Evolutionary conservation across 768 basidiomycete genomes (phyloP).

Genomic region (Auriscalpium microsporum): DNA sequence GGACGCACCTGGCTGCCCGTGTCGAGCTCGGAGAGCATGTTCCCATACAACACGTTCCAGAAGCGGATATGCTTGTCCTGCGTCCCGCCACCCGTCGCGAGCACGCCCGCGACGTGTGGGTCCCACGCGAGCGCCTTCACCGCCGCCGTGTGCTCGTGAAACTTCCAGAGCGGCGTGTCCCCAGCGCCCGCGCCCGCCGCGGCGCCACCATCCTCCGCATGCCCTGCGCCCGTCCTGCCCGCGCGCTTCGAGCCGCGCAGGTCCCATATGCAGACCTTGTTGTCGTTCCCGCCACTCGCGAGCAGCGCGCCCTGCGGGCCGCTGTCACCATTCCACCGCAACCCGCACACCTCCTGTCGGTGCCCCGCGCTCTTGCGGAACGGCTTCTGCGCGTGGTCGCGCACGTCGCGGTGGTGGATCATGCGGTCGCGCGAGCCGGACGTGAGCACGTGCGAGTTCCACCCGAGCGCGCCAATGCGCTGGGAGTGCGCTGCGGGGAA

Average conservation of each 20-base stretch:
- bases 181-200: constrained; percentile 29
- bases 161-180: constrained; percentile 80
- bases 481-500: constrained; percentile 81
- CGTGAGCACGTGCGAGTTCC: constrained; percentile 82
- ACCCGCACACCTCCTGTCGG: constrained; percentile 90
- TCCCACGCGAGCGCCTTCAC: constrained; percentile 99
- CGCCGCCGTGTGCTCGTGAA: constrained; percentile 93
- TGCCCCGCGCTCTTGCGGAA: constrained; percentile 69
- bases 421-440: constrained; percentile 88
- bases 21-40: constrained; percentile 79
- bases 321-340: constrained; percentile 76
- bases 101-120: constrained; percentile 82
- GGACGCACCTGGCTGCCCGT: constrained; percentile 85
- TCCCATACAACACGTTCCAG: constrained; percentile 89
- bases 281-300: constrained; percentile 96
- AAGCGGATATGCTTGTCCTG: constrained; percentile 97
- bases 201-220: constrained; percentile 20
- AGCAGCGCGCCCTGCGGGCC: constrained; percentile 45
- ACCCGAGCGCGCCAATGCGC: constrained; percentile 89
- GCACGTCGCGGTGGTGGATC: constrained; percentile 89
- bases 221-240: constrained; percentile 16
- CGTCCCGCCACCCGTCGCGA: constrained; percentile 96
- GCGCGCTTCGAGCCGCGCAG: constrained; percentile 54
- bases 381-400: constrained; percentile 55
- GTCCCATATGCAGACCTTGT: constrained; percentile 98